Evolutionary conservation across 208 protist genomes (phyloP), one percentile per base, ranked within the genome.

Genomic region (Phytomonas sp.): DNA sequence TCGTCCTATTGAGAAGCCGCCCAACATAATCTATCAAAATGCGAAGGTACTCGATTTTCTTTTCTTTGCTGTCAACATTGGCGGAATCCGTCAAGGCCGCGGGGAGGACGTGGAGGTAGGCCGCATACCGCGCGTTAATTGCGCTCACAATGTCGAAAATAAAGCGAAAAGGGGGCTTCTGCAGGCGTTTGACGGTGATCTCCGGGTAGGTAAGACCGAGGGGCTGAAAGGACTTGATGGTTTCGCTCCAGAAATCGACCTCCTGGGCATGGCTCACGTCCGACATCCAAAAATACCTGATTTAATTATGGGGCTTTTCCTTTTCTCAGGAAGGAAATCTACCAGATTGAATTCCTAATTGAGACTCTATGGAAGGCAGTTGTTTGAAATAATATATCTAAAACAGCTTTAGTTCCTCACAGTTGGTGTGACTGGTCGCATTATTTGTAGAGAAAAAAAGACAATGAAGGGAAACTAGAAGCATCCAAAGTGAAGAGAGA

Each of bases 151-250:
- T 86, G 67, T 96, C 93, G 68, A 91, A 83, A 73, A 97, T 93
- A 67, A 97, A 97, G 29, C 91, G 86, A 78, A 97, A 97, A 8
- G 93, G 91, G 2, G 93, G 93, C 11, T 86, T 77, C 63, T 94
- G 87, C 31, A 97, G 82, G 23, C 92, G 76, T 69, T 97, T 97
- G 30, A 74, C 69, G 19, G 82, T 91, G 62, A 97, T 73, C 74
- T 91, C 84, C 11, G 93, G 93, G 3, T 71, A 60, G 5, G 72
- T 66, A 4, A 94, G 74, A 71, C 91, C 87, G 70, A 96, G 79
- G 12, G 87, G 83, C 29, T 76, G 78, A 72, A 83, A 96, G 1
- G 86, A 86, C 62, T 84, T 66, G 1, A 93, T 77, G 0, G 91
- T 96, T 1, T 86, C 77, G 16, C 79, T 81, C 84, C 91, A 96